These are phyloP conservation scores for Paramecium sexaurelia DNA, from an alignment of 73 alveolate genomes.

Conservation along the genomic window DNA sequence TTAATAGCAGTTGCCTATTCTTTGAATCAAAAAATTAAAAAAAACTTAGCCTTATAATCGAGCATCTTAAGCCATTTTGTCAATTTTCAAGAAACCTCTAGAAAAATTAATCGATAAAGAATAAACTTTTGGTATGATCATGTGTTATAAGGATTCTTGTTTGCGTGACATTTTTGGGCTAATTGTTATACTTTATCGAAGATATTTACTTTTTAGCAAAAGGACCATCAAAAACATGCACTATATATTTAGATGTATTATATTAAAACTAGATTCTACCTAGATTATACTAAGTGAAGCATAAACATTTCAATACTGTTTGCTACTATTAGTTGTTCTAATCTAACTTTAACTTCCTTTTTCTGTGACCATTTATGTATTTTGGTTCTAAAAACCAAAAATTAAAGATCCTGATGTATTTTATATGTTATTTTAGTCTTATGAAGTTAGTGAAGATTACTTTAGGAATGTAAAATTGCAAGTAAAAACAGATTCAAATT, in stretches of 20 bases:
- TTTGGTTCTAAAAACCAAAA: background rate
- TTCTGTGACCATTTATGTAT: background rate
- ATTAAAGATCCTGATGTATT: background rate
- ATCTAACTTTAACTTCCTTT: background rate
- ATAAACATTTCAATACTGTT: background rate
- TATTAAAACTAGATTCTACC: background rate
- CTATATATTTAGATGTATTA: background rate
- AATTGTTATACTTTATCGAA: constrained; percentile 8
- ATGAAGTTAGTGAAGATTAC: constrained; percentile 2
- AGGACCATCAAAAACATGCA: background rate
- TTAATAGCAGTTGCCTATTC: constrained; percentile 9
- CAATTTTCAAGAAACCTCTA: background rate
- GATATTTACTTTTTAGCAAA: background rate
- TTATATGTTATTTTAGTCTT: background rate
- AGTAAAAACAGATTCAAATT: background rate
- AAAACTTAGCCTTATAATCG: background rate
- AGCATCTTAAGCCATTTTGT: background rate
- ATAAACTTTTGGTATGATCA: constrained; percentile 12
- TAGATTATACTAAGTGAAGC: background rate
- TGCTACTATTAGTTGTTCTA: background rate
- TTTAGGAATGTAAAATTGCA: background rate
- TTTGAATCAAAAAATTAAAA: background rate
- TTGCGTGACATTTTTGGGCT: background rate
- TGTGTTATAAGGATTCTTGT: constrained; percentile 29
- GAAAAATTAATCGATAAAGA: background rate